Base-by-base conservation (phyloP, 1,284 basidiomycete species). In the Pseudomicrostroma phylloplanum region DNA sequence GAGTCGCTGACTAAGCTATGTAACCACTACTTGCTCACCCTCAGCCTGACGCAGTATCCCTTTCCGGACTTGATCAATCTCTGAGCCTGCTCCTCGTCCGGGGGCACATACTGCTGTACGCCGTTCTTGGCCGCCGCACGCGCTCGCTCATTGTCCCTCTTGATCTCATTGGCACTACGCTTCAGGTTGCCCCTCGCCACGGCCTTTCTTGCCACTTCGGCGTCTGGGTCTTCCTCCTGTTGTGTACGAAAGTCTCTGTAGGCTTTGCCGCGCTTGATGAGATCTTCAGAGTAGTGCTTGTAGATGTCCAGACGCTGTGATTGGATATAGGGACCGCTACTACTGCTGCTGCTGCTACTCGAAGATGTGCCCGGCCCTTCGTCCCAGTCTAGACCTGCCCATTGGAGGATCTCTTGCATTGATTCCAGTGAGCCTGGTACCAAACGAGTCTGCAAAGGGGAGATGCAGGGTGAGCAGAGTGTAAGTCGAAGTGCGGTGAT, bases 321-420 rank as follows among this genome's bases (percentile, higher is more conserved):
- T 89, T 96, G 79, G 2, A 68, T 51, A 42, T 68, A 78, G 0
- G 77, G 76, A 0, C 78, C 78, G 21, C 81, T 89, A 85, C 1
- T 85, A 84, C 0, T 89, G 89, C 54, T 83, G 21, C 81, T 89
- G 85, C 1, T 85, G 85, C 0, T 89, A 89, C 54, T 83, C 85
- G 42, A 51, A 1, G 30, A 0, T 64, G 30, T 4, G 57, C 9
- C 57, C 81, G 62, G 66, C 88, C 94, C 94, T 81, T 89, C 90
- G 78, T 97, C 92, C 78, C 90, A 96, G 6, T 90, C 84, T 30
- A 98, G 80, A 2, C 92, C 91, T n/a, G 92, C 90, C 96, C 96
- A 98, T 36, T 86, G 84, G 56, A 98, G 81, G 1, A 88, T 87
- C 17, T 83, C 82, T 62, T 87, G 82, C 57, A 97, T 87, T 1